A percentile compares a stretch with the other conserved stretches of the same genome.
These are phyloP conservation scores for Pichia terricola DNA, from an alignment of 1,139 yeast genomes.

Conservation along the genomic window DNA sequence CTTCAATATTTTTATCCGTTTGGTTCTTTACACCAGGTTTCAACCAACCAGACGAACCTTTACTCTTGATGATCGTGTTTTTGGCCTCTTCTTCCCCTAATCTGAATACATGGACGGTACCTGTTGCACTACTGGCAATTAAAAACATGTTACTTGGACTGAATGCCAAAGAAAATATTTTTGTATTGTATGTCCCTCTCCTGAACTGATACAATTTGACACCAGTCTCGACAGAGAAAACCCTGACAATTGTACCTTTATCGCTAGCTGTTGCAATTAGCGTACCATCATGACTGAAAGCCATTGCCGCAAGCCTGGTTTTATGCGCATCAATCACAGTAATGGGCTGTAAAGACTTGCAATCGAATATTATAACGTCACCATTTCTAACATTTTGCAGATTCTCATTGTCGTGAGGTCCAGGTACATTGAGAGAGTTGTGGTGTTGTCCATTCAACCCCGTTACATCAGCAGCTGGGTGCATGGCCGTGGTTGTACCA, in stretches of 20 bases:
- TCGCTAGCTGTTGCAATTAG: constrained; percentile 89
- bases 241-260: constrained; percentile 87
- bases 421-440: not conserved
- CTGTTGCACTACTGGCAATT: constrained; percentile 83
- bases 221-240: constrained; percentile 79
- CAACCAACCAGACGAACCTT: constrained; percentile 12
- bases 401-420: not conserved
- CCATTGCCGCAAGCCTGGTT: constrained; percentile 68
- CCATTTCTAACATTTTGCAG: constrained; percentile 45
- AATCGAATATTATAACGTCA: constrained; percentile 80
- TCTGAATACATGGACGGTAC: constrained; percentile 85
- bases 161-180: constrained; percentile 74
- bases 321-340: constrained; percentile 93
- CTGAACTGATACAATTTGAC: constrained; percentile 80
- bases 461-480: constrained; percentile 4
- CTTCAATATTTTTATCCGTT: constrained; percentile 7
- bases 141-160: constrained; percentile 66
- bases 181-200: constrained; percentile 89
- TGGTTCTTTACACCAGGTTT: constrained; percentile 5
- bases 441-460: constrained; percentile 8
- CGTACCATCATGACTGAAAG: constrained; percentile 73
- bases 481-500: too few species aligned
- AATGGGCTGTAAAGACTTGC: constrained; percentile 67
- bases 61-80: constrained; percentile 20
- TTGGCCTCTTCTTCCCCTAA: constrained; percentile 53